Evolutionary conservation across 1,284 basidiomycete genomes (phyloP).

Genomic region (Ustilago crameri): DNA sequence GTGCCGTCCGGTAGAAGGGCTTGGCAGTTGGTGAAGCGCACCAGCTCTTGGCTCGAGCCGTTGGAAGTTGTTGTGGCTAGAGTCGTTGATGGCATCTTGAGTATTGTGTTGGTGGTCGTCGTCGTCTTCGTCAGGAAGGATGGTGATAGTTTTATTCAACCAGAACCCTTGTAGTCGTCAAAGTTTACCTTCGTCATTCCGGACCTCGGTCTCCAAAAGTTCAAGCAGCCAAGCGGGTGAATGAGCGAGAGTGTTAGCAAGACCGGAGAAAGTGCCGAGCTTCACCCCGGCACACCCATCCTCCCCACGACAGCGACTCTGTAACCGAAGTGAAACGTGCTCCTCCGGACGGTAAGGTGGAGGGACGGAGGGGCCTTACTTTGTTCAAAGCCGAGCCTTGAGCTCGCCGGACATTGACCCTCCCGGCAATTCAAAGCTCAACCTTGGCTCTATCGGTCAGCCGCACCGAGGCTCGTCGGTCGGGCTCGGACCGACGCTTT

Average conservation of each 20-base stretch:
- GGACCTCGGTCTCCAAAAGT: too few species aligned
- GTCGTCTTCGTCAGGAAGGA: conserved; percentile 1
- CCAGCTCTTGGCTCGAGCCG: conserved; percentile 2
- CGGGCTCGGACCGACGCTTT: conserved; percentile 26
- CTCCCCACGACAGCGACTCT: too few species aligned
- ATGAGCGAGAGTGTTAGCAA: background rate
- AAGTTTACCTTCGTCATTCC: too few species aligned
- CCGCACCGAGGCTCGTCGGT: conserved; percentile 7
- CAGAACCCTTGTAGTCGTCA: too few species aligned
- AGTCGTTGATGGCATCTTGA: conserved; percentile 3
- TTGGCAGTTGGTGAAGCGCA: conserved; percentile 43
- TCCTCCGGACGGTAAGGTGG: too few species aligned
- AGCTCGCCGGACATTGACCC: too few species aligned
- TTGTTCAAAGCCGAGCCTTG: conserved; percentile 8
- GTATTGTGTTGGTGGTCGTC: background rate
- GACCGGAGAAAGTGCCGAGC: conserved; percentile 7
- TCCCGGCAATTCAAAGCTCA: too few species aligned
- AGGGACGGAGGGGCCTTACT: too few species aligned
- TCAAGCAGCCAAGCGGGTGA: too few species aligned
- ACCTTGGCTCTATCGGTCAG: conserved; percentile 3
- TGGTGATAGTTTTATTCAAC: background rate
- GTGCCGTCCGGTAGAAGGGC: conserved; percentile 33
- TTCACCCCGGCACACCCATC: too few species aligned
- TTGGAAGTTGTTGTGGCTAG: background rate
- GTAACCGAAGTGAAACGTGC: too few species aligned